Evolutionary conservation across 768 basidiomycete species (phyloP).

Genomic region (Termitomyces bulborhizus): DNA sequence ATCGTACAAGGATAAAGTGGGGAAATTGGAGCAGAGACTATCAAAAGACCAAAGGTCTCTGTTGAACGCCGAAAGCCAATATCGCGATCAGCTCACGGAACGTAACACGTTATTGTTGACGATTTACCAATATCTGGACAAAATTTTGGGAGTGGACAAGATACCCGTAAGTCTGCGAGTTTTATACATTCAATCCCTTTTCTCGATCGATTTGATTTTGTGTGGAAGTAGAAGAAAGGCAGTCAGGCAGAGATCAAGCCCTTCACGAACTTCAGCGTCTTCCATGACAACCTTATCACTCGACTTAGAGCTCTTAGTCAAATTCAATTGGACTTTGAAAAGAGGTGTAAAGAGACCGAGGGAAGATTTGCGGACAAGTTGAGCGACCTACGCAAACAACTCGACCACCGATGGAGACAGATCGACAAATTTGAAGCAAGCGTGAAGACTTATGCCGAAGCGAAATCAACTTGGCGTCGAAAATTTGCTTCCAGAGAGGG

Average conservation of each 20-base stretch:
- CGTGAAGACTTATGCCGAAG: conserved; percentile 75
- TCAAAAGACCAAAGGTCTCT: conserved; percentile 77
- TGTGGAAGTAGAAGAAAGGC: conserved; percentile 54
- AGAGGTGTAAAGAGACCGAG: conserved; percentile 76
- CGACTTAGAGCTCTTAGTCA: conserved; percentile 81
- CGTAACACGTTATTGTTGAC: conserved; percentile 86
- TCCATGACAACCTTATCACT: conserved; percentile 90
- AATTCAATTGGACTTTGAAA: conserved; percentile 84
- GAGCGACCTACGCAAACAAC: conserved; percentile 74
- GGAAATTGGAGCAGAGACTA: conserved; percentile 74
- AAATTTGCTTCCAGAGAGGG: conserved; percentile 80
- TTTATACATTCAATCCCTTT: background rate
- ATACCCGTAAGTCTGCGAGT: conserved; percentile 52
- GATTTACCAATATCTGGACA: conserved; percentile 93
- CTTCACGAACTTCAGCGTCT: conserved; percentile 88
- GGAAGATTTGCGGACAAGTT: conserved; percentile 66
- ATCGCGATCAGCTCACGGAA: conserved; percentile 89
- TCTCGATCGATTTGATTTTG: background rate
- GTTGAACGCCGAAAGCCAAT: conserved; percentile 68
- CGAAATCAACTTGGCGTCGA: conserved; percentile 78
- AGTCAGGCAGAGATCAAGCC: conserved; percentile 82
- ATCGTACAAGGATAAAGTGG: conserved; percentile 50
- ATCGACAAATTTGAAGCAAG: conserved; percentile 89
- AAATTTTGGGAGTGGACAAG: conserved; percentile 86
- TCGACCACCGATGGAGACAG: conserved; percentile 86